Percentiles rank a stretch among this genome's conserved stretches.
Conservation (phyloP, 371 early-diverging fungal genomes). For the Mortierella sp. region DNA sequence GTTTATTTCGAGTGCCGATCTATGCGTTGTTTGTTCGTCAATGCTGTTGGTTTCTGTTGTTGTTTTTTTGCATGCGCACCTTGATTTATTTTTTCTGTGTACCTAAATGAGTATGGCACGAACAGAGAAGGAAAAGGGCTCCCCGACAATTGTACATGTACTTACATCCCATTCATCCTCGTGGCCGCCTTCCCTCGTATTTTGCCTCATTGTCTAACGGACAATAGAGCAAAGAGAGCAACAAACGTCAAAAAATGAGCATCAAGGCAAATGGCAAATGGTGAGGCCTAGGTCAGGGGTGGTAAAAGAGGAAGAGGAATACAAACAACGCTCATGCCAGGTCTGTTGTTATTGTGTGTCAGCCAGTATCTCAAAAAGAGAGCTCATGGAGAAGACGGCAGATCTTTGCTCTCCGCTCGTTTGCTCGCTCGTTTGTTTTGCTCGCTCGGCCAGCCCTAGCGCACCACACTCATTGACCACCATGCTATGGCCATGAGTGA, state of each 20-base stretch:
- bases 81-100: background rate
- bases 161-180: background rate
- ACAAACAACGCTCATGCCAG: conserved; percentile 2
- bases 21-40: background rate
- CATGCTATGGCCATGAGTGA: no score
- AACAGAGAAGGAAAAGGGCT: background rate
- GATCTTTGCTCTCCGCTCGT: background rate
- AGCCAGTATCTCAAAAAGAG: background rate
- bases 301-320: background rate
- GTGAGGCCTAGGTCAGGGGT: background rate
- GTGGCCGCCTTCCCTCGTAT: background rate
- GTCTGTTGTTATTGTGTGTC: background rate
- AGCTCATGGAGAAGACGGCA: conserved; percentile 1
- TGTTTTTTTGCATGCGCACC: background rate
- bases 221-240: background rate
- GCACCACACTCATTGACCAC: no score
- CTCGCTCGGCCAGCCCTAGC: no score
- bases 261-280: background rate
- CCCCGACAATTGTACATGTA: background rate
- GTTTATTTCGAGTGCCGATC: conserved; percentile 1
- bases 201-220: background rate
- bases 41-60: no score
- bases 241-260: background rate
- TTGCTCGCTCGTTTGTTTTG: background rate
- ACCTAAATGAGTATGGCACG: background rate